A percentile compares a stretch with the other conserved stretches of the same genome.
These are phyloP conservation scores for Conticribra guillardii DNA, from an alignment of 108 stramenopile species.

Conservation along the genomic window DNA sequence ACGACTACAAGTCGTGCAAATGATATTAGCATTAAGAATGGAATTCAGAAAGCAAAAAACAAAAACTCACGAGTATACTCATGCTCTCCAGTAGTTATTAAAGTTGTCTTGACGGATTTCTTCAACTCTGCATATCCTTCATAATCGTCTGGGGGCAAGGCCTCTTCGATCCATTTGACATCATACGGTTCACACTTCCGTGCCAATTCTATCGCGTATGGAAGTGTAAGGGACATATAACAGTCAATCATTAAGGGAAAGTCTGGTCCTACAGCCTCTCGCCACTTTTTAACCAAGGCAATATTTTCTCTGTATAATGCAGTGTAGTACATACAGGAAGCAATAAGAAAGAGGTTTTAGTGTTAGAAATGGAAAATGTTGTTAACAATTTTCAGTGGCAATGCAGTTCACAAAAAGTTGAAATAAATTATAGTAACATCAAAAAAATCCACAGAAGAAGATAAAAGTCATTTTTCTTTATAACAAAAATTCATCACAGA, in stretches of 20 bases:
- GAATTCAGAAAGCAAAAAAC: too few species aligned
- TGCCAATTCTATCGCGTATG: constrained; percentile 68
- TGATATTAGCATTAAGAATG: too few species aligned
- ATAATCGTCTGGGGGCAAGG: constrained; percentile 66
- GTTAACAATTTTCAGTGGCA: neutral
- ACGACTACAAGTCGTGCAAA: too few species aligned
- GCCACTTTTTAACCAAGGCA: constrained; percentile 56
- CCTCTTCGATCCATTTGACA: constrained; percentile 77
- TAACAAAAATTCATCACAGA: constrained; percentile 31
- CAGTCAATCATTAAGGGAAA: constrained; percentile 74
- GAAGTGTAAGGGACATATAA: constrained; percentile 67
- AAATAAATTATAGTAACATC: too few species aligned
- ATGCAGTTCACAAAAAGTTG: too few species aligned
- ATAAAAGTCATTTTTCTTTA: too few species aligned
- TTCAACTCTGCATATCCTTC: constrained; percentile 63
- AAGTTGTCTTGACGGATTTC: constrained; percentile 45
- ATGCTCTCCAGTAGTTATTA: constrained; percentile 72
- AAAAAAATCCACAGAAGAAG: too few species aligned
- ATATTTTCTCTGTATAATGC: constrained; percentile 51
- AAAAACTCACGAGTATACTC: constrained; percentile 61
- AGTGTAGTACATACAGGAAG: neutral
- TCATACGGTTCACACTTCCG: constrained; percentile 58
- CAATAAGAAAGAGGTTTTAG: neutral
- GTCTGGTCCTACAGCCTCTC: constrained; percentile 66
- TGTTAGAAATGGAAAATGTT: neutral